phyloP scores from a whole-genome alignment of 805 yeast genomes.

The Monosporozyma servazzii region DNA sequence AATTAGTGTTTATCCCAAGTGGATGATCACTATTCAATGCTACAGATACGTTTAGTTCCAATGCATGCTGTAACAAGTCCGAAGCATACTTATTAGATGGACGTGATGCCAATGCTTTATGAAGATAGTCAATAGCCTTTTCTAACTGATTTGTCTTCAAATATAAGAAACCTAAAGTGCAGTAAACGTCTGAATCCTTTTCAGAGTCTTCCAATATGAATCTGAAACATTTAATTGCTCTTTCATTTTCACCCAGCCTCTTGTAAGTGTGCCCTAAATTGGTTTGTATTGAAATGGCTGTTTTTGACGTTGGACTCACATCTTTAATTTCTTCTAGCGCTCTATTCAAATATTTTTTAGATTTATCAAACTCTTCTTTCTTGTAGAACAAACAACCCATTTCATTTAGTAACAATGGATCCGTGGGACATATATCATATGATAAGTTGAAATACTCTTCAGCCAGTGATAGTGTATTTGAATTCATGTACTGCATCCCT shows the following conservation, averaged over 20 bases:
- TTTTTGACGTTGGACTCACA: slow-evolving; percentile 67
- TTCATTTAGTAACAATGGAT: slow-evolving; percentile 84
- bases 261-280: slow-evolving; percentile 87
- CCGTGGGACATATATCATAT: slow-evolving; percentile 67
- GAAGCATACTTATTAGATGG: slow-evolving; percentile 80
- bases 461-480: slow-evolving; percentile 73
- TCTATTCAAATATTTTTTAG: slow-evolving; percentile 60
- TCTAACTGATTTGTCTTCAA: slow-evolving; percentile 55
- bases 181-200: slow-evolving; percentile 62
- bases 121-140: slow-evolving; percentile 68
- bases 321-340: slow-evolving; percentile 63
- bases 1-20: slow-evolving; percentile 14
- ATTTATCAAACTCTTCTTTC: slow-evolving; percentile 52
- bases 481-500: slow-evolving; percentile 93
- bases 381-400: slow-evolving; percentile 88
- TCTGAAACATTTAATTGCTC: slow-evolving; percentile 66
- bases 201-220: slow-evolving; percentile 63
- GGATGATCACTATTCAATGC: slow-evolving; percentile 27
- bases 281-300: slow-evolving; percentile 77
- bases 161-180: slow-evolving; percentile 79
- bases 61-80: slow-evolving; percentile 72
- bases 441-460: slow-evolving; percentile 78
- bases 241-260: slow-evolving; percentile 47
- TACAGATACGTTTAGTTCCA: slow-evolving; percentile 43
- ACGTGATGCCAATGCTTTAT: slow-evolving; percentile 67